These are phyloP conservation scores for Solanum microdontum DNA, from an alignment of 257 asterid species.

Conservation along the genomic window DNA sequence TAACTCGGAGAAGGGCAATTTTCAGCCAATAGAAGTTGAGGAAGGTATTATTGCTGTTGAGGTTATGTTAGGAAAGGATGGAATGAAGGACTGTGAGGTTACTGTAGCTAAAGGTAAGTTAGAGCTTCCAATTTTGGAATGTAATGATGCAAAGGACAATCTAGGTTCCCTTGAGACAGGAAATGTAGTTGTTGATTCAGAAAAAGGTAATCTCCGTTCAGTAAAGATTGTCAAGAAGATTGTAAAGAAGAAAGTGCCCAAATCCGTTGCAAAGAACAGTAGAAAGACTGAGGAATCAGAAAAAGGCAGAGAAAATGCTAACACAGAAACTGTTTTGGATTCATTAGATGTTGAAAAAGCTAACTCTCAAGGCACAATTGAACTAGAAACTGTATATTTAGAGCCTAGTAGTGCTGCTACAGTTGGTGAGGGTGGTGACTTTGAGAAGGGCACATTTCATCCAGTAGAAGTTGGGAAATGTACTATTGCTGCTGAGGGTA, in stretches of 20 bases:
- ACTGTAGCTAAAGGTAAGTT: not conserved
- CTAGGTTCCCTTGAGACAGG: constrained; percentile 1
- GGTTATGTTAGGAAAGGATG: not conserved
- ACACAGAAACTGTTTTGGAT: not conserved
- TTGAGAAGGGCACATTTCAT: not conserved
- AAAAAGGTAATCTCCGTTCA: not conserved
- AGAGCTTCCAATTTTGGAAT: constrained; percentile 3
- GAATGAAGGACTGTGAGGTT: constrained; percentile 1
- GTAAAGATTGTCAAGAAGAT: constrained; percentile 48
- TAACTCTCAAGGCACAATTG: not conserved
- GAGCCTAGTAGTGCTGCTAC: constrained; percentile 6
- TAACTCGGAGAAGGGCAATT: not conserved
- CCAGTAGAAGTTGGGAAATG: constrained; percentile 9
- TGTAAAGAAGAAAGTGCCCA: constrained; percentile 55
- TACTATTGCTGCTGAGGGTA: not conserved
- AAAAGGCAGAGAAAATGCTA: not conserved
- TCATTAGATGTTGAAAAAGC: not conserved
- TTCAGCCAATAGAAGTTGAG: constrained; percentile 11
- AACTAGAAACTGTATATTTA: not conserved
- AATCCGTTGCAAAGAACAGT: constrained; percentile 5
- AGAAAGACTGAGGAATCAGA: constrained; percentile 6
- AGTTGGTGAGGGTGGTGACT: constrained; percentile 5
- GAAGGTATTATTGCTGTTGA: not conserved
- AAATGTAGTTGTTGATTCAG: not conserved
- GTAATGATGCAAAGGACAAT: not conserved